phyloP scores from a whole-genome alignment of 768 basidiomycete species.

The Suillus decipiens region DNA sequence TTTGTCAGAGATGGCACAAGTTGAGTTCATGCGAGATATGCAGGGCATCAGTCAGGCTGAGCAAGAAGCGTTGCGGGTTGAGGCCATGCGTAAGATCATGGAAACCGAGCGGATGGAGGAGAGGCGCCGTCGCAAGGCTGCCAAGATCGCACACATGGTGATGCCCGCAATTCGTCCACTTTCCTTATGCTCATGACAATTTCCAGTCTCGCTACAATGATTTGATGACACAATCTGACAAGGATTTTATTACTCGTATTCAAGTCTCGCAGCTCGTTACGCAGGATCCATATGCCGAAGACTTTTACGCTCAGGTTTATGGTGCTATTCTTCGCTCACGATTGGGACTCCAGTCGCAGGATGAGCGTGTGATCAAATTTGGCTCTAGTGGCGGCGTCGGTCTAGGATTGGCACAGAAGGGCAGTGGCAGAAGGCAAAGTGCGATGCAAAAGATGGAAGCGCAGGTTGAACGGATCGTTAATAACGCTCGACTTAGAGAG shows the following conservation, averaged over 20 bases:
- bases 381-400: constrained; percentile 83
- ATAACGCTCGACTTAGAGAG: constrained; percentile 82
- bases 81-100: constrained; percentile 87
- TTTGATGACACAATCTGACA: constrained; percentile 96
- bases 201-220: constrained; percentile 86
- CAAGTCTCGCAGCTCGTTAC: constrained; percentile 98
- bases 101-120: constrained; percentile 90
- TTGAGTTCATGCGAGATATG: constrained; percentile 65
- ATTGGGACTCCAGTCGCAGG: constrained; percentile 68
- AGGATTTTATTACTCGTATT: constrained; percentile 98
- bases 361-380: constrained; percentile 84
- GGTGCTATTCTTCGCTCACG: constrained; percentile 81
- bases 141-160: constrained; percentile 90
- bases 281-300: constrained; percentile 95
- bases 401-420: constrained; percentile 68
- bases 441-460: constrained; percentile 93
- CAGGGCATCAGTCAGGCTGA: constrained; percentile 60
- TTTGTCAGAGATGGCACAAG: constrained; percentile 75
- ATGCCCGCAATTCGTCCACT: constrained; percentile 11
- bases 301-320: constrained; percentile 98
- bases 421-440: constrained; percentile 69
- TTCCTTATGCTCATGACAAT: constrained; percentile 13
- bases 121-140: constrained; percentile 75
- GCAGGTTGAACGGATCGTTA: constrained; percentile 96
- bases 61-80: constrained; percentile 70